These are phyloP conservation scores for Tetrapisispora phaffii DNA, from an alignment of 805 yeast species.

Conservation along the genomic window DNA sequence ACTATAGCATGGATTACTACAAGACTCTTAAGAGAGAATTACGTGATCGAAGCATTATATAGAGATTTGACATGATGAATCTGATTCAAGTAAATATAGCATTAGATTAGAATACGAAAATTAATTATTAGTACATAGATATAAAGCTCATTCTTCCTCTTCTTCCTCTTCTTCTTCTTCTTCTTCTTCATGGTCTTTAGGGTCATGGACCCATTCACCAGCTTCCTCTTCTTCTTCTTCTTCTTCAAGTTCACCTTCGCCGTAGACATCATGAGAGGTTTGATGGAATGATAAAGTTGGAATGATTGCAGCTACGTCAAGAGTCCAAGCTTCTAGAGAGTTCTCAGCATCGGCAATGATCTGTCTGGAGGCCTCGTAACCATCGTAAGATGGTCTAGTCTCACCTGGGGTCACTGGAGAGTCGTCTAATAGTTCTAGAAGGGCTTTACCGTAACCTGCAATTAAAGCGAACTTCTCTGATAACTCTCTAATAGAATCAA, in stretches of 20 bases:
- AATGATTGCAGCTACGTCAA: constrained; percentile 89
- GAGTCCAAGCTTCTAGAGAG: constrained; percentile 93
- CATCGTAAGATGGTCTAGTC: constrained; percentile 96
- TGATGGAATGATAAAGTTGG: constrained; percentile 84
- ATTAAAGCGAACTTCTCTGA: constrained; percentile 93
- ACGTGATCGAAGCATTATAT: constrained; percentile 11
- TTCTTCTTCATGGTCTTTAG: constrained; percentile 1
- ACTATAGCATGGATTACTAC: constrained; percentile 28
- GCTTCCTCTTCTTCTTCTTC: constrained; percentile 13
- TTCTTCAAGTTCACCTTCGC: constrained; percentile 29
- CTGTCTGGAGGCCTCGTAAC: constrained; percentile 96
- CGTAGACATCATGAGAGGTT: constrained; percentile 53
- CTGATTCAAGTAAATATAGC: constrained; percentile 22
- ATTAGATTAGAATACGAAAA: constrained; percentile 1
- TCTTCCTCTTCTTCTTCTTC: constrained; percentile 3
- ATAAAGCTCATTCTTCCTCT: background rate
- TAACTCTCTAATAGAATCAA: constrained; percentile 88
- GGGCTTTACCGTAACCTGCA: constrained; percentile 98
- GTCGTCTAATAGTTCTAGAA: constrained; percentile 91
- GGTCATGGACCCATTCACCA: constrained; percentile 7
- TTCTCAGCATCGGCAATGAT: constrained; percentile 94
- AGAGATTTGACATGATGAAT: background rate
- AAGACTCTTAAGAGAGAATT: constrained; percentile 26
- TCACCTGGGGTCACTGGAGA: constrained; percentile 98
- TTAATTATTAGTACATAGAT: background rate